Evolutionary conservation across 306 rosid genomes (phyloP), one percentile per base, ranked within the genome.

Genomic region (Neltuma alba): DNA sequence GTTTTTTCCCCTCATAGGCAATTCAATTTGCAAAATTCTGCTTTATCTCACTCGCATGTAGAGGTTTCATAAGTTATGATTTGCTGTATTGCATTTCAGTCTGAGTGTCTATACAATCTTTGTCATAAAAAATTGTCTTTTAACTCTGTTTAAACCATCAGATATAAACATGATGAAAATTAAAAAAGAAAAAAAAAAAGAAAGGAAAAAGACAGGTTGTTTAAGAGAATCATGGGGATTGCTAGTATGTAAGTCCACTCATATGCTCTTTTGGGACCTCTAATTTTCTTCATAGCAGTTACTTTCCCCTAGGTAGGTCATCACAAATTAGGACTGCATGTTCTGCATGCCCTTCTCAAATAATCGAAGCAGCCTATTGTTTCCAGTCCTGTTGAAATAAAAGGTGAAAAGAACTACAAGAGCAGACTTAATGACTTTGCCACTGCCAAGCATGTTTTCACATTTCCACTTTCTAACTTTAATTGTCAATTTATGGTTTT

Each of bases 401-500:
- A 41, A 21, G 27, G 31, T 12, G 54, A 21, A 21, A 40, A 23
- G 11, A 67, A 38, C n/a, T 68, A 21, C 44, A 68, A 30, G 30
- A 23, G 54, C 5, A 40, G n/a, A 68, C 34, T 21, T 41, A 5
- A 68, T 71, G 71, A 38, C 38, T 50, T 77, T 61, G 64, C 31
- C 20, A 9, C 13, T 77, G 30, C 67, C 57, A 27, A 72, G 65
- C 73, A 37, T 28, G 20, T 60, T 83, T 70, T 75, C 36, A 47
- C 81, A 61, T 85, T 37, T 68, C 36, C 13, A 13, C 34, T 4
- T 40, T 37, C 79, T 47, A 70, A 66, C 40, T 37, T 64, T 28
- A 54, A 40, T 76, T 74, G 5, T 66, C 54, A 68, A 57, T 79
- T 75, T 81, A 42, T 80, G 83, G 58, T 86, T 82, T 66, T 85